Evolutionary conservation across 2,329 filamentous ascomycete species (phyloP).

Genomic region (Pezicula radicicola): DNA sequence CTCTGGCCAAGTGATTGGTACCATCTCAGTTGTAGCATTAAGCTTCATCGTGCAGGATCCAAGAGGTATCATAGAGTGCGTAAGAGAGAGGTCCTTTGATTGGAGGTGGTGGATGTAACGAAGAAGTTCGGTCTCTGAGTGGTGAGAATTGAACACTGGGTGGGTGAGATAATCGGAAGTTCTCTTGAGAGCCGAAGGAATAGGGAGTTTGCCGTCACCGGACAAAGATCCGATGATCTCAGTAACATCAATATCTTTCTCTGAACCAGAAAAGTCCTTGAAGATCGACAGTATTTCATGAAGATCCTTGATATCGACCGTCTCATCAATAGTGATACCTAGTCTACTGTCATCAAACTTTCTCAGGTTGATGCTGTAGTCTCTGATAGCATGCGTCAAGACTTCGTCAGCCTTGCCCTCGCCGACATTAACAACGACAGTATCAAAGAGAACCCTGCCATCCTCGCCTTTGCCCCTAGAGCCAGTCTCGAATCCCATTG

Average conservation of each 20-base stretch:
- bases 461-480: conserved; percentile 53
- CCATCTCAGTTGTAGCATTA: conserved; percentile 92
- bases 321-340: conserved; percentile 78
- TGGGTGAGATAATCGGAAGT: conserved; percentile 78
- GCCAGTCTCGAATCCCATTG: conserved; percentile 61
- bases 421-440: conserved; percentile 63
- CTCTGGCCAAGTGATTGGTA: conserved; percentile 73
- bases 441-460: conserved; percentile 71
- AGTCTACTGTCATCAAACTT: conserved; percentile 57
- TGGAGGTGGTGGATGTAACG: conserved; percentile 92
- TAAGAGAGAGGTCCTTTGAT: conserved; percentile 89
- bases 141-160: conserved; percentile 90
- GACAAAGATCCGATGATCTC: conserved; percentile 42
- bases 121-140: conserved; percentile 91
- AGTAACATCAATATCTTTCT: conserved; percentile 25
- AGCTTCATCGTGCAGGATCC: conserved; percentile 99
- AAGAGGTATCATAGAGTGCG: conserved; percentile 96
- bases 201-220: conserved; percentile 29
- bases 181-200: conserved; percentile 63
- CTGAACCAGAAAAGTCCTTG: conserved; percentile 29
- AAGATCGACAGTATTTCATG: conserved; percentile 56
- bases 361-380: conserved; percentile 59
- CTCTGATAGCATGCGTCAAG: conserved; percentile 46
- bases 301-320: conserved; percentile 53
- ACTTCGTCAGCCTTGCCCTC: conserved; percentile 48